Conservation (phyloP, 805 yeast genomes). For the Allodekkera sacchari region DNA sequence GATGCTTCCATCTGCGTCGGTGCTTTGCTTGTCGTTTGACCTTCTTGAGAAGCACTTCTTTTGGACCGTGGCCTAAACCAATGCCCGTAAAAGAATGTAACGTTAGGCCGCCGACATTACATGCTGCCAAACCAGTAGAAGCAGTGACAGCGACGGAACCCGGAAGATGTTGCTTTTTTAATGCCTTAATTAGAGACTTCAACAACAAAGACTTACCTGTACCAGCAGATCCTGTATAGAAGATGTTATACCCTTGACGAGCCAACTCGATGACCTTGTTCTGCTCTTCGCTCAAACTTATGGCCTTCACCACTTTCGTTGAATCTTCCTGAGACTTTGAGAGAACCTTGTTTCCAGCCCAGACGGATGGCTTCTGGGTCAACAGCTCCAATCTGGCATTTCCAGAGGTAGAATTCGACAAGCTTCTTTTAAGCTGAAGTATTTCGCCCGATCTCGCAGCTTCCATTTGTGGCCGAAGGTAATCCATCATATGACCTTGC, state of each 20-base stretch:
- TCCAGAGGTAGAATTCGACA: slow-evolving; percentile 7
- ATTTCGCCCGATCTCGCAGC: neutral
- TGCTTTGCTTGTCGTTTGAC: slow-evolving; percentile 45
- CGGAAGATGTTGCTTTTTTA: slow-evolving; percentile 35
- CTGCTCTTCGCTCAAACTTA: slow-evolving; percentile 51
- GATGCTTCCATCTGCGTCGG: slow-evolving; percentile 43
- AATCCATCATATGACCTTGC: neutral
- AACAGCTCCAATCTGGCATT: slow-evolving; percentile 12
- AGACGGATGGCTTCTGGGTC: slow-evolving; percentile 13
- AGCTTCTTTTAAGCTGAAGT: slow-evolving; percentile 3
- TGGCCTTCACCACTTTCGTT: slow-evolving; percentile 15
- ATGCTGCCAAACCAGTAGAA: slow-evolving; percentile 79
- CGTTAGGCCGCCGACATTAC: slow-evolving; percentile 74
- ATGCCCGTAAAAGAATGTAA: slow-evolving; percentile 72
- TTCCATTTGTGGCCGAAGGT: neutral
- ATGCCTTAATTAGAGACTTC: slow-evolving; percentile 46
- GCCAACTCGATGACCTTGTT: slow-evolving; percentile 55
- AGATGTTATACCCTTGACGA: slow-evolving; percentile 55
- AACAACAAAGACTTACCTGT: slow-evolving; percentile 94
- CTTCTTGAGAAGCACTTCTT: slow-evolving; percentile 37
- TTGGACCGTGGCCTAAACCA: slow-evolving; percentile 58
- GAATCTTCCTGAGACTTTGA: slow-evolving; percentile 1
- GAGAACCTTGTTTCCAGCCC: neutral
- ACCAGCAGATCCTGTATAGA: slow-evolving; percentile 97
- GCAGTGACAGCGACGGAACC: slow-evolving; percentile 70